Conservation (phyloP, 208 protist species). For the Wallacemonas collosoma region DNA sequence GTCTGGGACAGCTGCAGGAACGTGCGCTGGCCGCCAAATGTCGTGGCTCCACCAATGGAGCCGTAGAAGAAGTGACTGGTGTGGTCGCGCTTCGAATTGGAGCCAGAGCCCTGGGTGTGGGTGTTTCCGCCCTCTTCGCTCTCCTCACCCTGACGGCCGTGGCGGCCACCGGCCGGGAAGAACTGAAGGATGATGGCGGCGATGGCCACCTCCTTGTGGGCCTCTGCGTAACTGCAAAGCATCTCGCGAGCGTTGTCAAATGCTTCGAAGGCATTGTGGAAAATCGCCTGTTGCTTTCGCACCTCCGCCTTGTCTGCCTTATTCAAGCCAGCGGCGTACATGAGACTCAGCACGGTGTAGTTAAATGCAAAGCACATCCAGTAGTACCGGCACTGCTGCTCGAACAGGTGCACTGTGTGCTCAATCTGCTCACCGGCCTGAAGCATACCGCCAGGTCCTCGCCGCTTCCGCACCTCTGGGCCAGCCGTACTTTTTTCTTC, state of each 20-base stretch:
- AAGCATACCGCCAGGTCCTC: background rate
- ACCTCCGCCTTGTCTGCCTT: slow-evolving; percentile 18
- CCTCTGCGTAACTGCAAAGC: slow-evolving; percentile 11
- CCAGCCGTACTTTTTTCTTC: slow-evolving; percentile 4
- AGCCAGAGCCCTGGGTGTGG: slow-evolving; percentile 16
- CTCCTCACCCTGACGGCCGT: background rate
- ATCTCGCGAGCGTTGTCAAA: slow-evolving; percentile 14
- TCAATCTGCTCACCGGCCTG: background rate
- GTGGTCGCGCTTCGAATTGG: slow-evolving; percentile 19
- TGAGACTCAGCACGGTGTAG: slow-evolving; percentile 22
- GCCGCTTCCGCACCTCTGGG: background rate
- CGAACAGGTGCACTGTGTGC: slow-evolving; percentile 20
- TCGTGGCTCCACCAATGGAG: slow-evolving; percentile 13
- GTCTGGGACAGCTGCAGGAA: slow-evolving; percentile 21
- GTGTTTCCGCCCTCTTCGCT: slow-evolving; percentile 12
- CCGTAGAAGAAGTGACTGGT: slow-evolving; percentile 19
- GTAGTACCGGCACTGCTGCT: slow-evolving; percentile 23
- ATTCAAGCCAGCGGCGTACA: slow-evolving; percentile 11
- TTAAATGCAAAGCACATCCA: slow-evolving; percentile 17
- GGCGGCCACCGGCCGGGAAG: slow-evolving; percentile 3
- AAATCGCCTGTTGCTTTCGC: slow-evolving; percentile 11
- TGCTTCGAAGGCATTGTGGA: slow-evolving; percentile 16
- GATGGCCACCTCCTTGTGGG: slow-evolving; percentile 3
- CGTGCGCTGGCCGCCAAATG: slow-evolving; percentile 17
- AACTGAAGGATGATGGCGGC: slow-evolving; percentile 10